Evolutionary conservation across 2,329 filamentous ascomycete species (phyloP).

Genomic region (Dryadomyces quercivorus): DNA sequence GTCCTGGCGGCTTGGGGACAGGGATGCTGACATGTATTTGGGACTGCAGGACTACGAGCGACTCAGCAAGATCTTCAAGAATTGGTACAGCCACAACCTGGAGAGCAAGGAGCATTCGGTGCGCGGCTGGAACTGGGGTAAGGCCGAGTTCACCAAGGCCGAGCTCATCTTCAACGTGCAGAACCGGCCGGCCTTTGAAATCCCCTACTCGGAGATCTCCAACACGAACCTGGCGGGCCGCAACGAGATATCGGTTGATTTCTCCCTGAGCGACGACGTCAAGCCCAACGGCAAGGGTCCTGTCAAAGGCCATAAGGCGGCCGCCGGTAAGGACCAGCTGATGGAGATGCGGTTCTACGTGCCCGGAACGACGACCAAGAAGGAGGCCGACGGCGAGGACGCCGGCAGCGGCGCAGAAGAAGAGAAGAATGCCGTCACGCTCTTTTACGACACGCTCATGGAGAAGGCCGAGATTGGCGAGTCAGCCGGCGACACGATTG

Average conservation of each 20-base stretch:
- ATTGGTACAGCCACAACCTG: slow-evolving; percentile 91
- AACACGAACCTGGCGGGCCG: slow-evolving; percentile 97
- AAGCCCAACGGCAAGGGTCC: slow-evolving; percentile 64
- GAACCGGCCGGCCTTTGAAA: slow-evolving; percentile 90
- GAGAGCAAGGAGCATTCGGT: slow-evolving; percentile 90
- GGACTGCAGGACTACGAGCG: slow-evolving; percentile 67
- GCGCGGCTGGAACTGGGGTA: slow-evolving; percentile 98
- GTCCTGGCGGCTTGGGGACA: no score
- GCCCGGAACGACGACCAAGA: slow-evolving; percentile 74
- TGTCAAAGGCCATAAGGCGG: slow-evolving; percentile 76
- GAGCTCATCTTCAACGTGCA: slow-evolving; percentile 95
- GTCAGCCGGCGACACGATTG: slow-evolving; percentile 95
- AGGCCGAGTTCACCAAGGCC: slow-evolving; percentile 89
- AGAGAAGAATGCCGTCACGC: slow-evolving; percentile 86
- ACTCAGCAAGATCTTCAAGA: slow-evolving; percentile 85
- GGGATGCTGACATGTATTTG: background rate
- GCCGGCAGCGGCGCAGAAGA: slow-evolving; percentile 56
- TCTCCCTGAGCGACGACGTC: slow-evolving; percentile 63
- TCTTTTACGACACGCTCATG: slow-evolving; percentile 98
- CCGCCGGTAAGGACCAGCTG: slow-evolving; percentile 79
- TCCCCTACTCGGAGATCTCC: slow-evolving; percentile 92
- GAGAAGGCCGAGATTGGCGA: slow-evolving; percentile 99
- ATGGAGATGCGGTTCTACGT: slow-evolving; percentile 99
- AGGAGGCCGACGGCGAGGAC: slow-evolving; percentile 60
- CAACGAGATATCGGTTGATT: slow-evolving; percentile 95